Conservation (phyloP, 306 rosid species). For the Acacia melanoxylon region DNA sequence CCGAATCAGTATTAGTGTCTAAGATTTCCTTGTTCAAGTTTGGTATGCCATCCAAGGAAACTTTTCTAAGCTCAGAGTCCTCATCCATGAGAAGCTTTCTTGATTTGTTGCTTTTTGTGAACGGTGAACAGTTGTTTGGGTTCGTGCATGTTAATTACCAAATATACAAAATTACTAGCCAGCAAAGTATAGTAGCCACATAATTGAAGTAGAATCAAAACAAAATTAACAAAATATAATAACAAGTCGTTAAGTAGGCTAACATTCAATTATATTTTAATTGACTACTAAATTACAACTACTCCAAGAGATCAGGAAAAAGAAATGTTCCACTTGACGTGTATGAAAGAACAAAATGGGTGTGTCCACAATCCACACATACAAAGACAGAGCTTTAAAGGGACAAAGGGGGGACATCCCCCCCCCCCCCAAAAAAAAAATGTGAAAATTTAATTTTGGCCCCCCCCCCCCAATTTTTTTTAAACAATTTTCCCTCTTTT, state of each 20-base stretch:
- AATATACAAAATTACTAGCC: constrained; percentile 2
- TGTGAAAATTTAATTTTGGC: too few relatives aligned
- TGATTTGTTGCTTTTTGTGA: constrained; percentile 59
- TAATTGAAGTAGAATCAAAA: neutral
- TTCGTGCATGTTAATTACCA: neutral
- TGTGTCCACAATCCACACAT: too few relatives aligned
- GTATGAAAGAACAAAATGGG: too few relatives aligned
- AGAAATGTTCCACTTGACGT: too few relatives aligned
- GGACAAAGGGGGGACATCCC: too few relatives aligned
- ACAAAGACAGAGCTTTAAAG: too few relatives aligned
- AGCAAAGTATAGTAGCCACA: neutral
- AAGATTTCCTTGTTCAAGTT: constrained; percentile 39
- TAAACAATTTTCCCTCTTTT: too few relatives aligned
- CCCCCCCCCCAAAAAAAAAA: too few relatives aligned
- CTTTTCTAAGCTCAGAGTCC: constrained; percentile 40
- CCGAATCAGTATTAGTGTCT: constrained; percentile 25
- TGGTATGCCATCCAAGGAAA: constrained; percentile 34
- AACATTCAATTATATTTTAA: too few relatives aligned
- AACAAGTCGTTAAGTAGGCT: neutral
- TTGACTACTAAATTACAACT: too few relatives aligned
- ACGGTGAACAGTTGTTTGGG: constrained; percentile 42
- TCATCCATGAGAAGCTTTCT: constrained; percentile 54
- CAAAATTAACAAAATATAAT: neutral
- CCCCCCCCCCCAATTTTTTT: too few relatives aligned
- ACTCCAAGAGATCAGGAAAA: too few relatives aligned